Conservation (phyloP, 2,329 filamentous ascomycete species). For the Fusarium succisae region DNA sequence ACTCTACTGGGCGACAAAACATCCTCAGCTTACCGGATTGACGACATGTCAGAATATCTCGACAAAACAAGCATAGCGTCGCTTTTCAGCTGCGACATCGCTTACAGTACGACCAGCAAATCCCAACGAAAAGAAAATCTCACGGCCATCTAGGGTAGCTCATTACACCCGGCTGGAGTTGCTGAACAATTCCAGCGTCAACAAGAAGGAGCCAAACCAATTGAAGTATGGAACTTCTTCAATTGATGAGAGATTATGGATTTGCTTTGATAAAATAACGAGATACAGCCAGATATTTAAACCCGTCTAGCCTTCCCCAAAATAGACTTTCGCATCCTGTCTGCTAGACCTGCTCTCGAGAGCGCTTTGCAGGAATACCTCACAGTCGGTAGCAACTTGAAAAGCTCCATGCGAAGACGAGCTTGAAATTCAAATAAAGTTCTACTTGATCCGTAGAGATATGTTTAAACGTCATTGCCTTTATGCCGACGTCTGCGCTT, state of each 20-base stretch:
- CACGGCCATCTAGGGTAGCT: not conserved
- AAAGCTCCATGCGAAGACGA: too few relatives aligned
- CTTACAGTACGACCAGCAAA: not conserved
- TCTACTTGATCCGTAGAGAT: too few relatives aligned
- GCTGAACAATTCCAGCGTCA: too few relatives aligned
- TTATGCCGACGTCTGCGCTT: not conserved
- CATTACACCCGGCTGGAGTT: fast-evolving
- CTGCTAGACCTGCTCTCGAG: too few relatives aligned
- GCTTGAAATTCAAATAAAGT: too few relatives aligned
- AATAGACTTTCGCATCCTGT: not conserved
- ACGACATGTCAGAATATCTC: not conserved
- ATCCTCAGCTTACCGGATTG: not conserved
- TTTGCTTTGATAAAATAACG: too few relatives aligned
- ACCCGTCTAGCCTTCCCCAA: fast-evolving
- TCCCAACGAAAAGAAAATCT: not conserved
- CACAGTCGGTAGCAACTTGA: not conserved
- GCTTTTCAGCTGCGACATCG: not conserved
- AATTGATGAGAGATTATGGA: fast-evolving
- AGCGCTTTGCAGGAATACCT: too few relatives aligned
- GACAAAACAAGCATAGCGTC: not conserved
- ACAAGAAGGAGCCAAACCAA: not conserved
- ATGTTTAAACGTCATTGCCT: not conserved
- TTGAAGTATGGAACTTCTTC: not conserved
- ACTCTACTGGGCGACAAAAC: too few relatives aligned
- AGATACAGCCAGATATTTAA: fast-evolving